Percentiles rank a stretch among this genome's conserved stretches.
These are phyloP conservation scores for Teunomyces aglyptinius DNA, from an alignment of 805 yeast genomes.

Conservation along the genomic window DNA sequence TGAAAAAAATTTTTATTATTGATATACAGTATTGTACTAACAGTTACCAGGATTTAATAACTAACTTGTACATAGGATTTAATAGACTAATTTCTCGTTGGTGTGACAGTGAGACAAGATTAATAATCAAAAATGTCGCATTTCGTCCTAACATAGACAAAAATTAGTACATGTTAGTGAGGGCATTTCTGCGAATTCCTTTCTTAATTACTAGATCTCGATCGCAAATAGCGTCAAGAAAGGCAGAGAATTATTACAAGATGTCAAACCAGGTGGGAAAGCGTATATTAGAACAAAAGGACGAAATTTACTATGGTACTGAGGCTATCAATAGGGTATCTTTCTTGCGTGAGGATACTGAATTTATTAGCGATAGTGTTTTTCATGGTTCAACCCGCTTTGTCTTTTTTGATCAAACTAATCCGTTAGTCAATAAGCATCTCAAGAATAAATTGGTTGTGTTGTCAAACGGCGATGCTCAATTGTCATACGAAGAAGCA, in stretches of 20 bases:
- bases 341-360: slow-evolving; percentile 56
- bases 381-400: slow-evolving; percentile 48
- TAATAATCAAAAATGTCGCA: slow-evolving; percentile 3
- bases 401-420: slow-evolving; percentile 37
- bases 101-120: neutral
- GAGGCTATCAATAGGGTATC: slow-evolving; percentile 62
- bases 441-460: slow-evolving; percentile 29
- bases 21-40: slow-evolving; percentile 1
- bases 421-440: slow-evolving; percentile 32
- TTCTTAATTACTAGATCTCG: neutral
- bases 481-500: slow-evolving; percentile 18
- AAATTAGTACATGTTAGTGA: neutral
- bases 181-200: neutral
- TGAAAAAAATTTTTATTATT: neutral
- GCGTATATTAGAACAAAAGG: slow-evolving; percentile 9
- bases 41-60: neutral
- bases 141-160: neutral
- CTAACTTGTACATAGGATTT: slow-evolving; percentile 1
- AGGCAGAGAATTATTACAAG: slow-evolving; percentile 7
- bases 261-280: slow-evolving; percentile 9
- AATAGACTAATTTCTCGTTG: neutral
- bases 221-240: neutral
- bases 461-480: slow-evolving; percentile 36
- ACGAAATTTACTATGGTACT: slow-evolving; percentile 41
- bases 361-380: slow-evolving; percentile 48